phyloP scores from a whole-genome alignment of 257 asterid genomes.

The Coffea eugenioides region DNA sequence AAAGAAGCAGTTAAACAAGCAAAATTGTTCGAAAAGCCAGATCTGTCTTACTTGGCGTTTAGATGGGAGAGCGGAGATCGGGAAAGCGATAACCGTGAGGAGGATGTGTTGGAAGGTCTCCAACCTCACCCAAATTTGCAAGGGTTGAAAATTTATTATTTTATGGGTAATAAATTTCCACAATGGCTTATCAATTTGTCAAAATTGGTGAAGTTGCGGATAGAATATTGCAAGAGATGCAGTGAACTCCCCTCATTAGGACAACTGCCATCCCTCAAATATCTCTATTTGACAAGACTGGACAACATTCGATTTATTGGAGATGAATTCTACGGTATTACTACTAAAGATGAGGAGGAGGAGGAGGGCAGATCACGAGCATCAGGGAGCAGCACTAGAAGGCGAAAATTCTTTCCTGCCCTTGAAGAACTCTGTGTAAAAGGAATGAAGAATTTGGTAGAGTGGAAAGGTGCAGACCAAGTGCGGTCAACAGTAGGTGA shows the following conservation, averaged over 20 bases:
- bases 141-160: conserved; percentile 8
- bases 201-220: neutral
- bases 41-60: neutral
- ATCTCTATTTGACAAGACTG: conserved; percentile 1
- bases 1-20: conserved; percentile 20
- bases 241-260: conserved; percentile 30
- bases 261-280: conserved; percentile 25
- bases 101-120: conserved; percentile 35
- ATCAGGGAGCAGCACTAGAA: too few species aligned
- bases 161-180: conserved; percentile 24
- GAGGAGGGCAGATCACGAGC: too few species aligned
- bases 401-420: conserved; percentile 14
- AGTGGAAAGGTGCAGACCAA: conserved; percentile 16
- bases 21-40: conserved; percentile 10
- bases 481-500: neutral
- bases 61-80: neutral
- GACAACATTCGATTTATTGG: conserved; percentile 1
- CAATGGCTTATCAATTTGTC: conserved; percentile 23
- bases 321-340: conserved; percentile 17
- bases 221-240: neutral
- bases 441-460: conserved; percentile 19
- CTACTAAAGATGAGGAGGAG: too few species aligned
- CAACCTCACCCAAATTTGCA: conserved; percentile 30
- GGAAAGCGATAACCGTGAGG: conserved; percentile 7
- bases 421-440: conserved; percentile 8